A percentile compares a stretch with the other conserved stretches of the same genome.
Conservation (phyloP, 2,329 filamentous ascomycete species). For the Cadophora luteo-olivacea region DNA sequence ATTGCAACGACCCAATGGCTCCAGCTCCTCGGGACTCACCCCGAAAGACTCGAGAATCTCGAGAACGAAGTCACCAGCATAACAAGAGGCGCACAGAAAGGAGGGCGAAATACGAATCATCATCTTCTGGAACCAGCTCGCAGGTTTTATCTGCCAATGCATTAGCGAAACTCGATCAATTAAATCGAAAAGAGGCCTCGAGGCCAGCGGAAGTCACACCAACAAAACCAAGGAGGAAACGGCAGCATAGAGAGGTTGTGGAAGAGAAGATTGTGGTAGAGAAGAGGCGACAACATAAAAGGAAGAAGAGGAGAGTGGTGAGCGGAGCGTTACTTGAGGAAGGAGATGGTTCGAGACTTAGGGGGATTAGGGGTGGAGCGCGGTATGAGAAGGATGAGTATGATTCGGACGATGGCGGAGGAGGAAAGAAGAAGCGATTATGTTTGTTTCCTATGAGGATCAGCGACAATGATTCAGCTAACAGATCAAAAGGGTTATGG, state of each 20-base stretch:
- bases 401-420: constrained; percentile 50
- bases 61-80: constrained; percentile 37
- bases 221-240: constrained; percentile 37
- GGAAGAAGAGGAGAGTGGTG: constrained; percentile 63
- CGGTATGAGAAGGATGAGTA: constrained; percentile 48
- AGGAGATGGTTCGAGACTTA: constrained; percentile 60
- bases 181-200: constrained; percentile 38
- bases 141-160: constrained; percentile 44
- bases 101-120: constrained; percentile 33
- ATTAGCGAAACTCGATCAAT: constrained; percentile 41
- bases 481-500: constrained; percentile 36
- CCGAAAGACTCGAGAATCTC: constrained; percentile 28
- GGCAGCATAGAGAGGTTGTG: constrained; percentile 32
- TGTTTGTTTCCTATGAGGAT: constrained; percentile 52
- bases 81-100: constrained; percentile 33
- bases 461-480: constrained; percentile 15
- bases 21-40: constrained; percentile 39
- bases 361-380: constrained; percentile 56
- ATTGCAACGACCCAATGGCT: constrained; percentile 31
- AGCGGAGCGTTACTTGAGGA: constrained; percentile 75
- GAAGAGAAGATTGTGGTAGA: constrained; percentile 41
- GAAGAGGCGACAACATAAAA: constrained; percentile 39
- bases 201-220: constrained; percentile 35
- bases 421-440: constrained; percentile 62
- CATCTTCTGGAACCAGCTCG: constrained; percentile 38